Evolutionary conservation across 1,284 basidiomycete genomes (phyloP), one percentile per base, ranked within the genome.

Genomic region (Marasmius tenuissimus): DNA sequence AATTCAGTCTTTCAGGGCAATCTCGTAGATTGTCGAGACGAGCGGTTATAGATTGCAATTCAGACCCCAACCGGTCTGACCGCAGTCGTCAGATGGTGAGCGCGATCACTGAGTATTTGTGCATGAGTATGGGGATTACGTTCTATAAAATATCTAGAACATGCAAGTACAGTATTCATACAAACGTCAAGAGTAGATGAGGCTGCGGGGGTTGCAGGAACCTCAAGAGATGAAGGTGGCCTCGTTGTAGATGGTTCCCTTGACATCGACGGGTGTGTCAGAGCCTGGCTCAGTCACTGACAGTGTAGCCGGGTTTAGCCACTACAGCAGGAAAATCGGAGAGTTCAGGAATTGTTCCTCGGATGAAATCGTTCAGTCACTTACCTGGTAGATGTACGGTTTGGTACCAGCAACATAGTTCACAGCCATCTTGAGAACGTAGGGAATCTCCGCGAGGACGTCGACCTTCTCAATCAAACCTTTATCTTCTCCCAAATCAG

Each of bases 401-500:
- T 96, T 96, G 40, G 94, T 93, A 37, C 94, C 92, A 40, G 94
- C 91, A 37, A 94, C 93, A 68, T 95, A 96, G 73, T 90, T 94
- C 65, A 97, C 90, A 67, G 95, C 86, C 72, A 93, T 87, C 78
- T 94, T 93, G 69, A 97, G 78, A 62, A 97, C 87, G 67, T 92
- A 91, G 8, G 97, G 97, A 68, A 99, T 96, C 80, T 99, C 96
- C 4, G 92, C 95, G 16, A 99, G 84, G 1, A 99, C 89, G 70
- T 99, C 96, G 16, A 99, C 94, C 81, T 98, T 98, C 77, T 98
- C 96, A 52, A 99, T 86, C 71, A 99, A 78, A 0, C 96, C 96
- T 51, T 88, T 87, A 60, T 65, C 77, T 67, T 68, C 76, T 60
- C 91, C 91, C n/a, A 91, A 76, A 63, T 87, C 83, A 12, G 85